Evolutionary conservation across 345 rosid species (phyloP).

Genomic region (Alliaria petiolata): DNA sequence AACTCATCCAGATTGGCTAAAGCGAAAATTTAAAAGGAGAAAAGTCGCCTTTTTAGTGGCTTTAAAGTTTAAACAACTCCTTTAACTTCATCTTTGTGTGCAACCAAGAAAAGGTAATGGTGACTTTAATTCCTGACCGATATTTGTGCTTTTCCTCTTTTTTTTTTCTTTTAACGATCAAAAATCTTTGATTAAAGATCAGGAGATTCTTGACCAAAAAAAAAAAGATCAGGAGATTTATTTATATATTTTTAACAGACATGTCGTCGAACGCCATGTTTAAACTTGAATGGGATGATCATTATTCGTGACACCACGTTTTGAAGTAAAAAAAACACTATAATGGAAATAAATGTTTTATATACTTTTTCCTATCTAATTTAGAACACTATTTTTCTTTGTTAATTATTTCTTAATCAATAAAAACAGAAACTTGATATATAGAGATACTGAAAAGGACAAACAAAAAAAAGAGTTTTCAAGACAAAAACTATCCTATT

Average conservation of each 20-base stretch:
- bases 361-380: not conserved
- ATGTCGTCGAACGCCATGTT: constrained; percentile 6
- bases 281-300: constrained; percentile 3
- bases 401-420: not conserved
- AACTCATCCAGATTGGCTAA: constrained; percentile 22
- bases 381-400: not conserved
- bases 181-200: not conserved
- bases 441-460: not conserved
- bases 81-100: constrained; percentile 16
- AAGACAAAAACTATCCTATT: not conserved
- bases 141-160: constrained; percentile 22
- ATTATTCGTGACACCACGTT: constrained; percentile 18
- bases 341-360: not conserved
- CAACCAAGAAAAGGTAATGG: constrained; percentile 17
- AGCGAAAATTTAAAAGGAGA: not conserved
- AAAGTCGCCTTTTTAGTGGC: not conserved
- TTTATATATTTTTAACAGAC: not conserved
- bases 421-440: not conserved
- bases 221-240: not conserved
- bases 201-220: too few relatives aligned
- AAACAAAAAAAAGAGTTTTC: too few relatives aligned
- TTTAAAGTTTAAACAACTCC: constrained; percentile 16
- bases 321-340: not conserved
- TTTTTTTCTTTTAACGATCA: not conserved
- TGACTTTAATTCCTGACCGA: constrained; percentile 27